phyloP scores from a whole-genome alignment of 2,329 filamentous ascomycete genomes.

The Diaporthe vexans region DNA sequence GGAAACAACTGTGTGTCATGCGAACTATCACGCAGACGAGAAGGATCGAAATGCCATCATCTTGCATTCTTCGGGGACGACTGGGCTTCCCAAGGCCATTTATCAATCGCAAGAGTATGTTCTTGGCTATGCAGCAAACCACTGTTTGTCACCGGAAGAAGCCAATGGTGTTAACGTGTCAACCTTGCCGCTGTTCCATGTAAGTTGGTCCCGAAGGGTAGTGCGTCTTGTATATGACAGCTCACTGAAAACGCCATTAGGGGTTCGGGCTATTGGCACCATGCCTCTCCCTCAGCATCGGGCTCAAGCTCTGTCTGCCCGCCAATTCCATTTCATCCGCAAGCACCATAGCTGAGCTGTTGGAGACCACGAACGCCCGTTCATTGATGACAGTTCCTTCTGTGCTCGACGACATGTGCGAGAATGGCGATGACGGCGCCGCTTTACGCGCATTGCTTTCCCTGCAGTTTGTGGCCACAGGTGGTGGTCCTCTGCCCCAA shows the following conservation, averaged over 20 bases:
- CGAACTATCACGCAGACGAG: background rate
- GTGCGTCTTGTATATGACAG: background rate
- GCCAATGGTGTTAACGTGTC: background rate
- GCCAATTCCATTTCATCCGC: background rate
- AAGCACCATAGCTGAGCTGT: background rate
- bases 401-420: constrained; percentile 9
- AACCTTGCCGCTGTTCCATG: constrained; percentile 7
- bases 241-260: background rate
- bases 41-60: background rate
- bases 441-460: background rate
- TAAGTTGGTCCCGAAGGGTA: background rate
- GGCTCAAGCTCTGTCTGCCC: background rate
- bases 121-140: background rate
- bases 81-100: background rate
- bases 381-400: constrained; percentile 10
- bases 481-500: background rate
- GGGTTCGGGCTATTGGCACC: background rate
- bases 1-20: background rate
- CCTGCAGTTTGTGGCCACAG: background rate
- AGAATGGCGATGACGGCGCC: background rate
- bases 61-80: background rate
- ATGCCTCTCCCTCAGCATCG: background rate
- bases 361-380: background rate
- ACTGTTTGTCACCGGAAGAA: background rate
- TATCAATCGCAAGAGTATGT: background rate